A percentile compares a stretch with the other conserved stretches of the same genome.
phyloP scores from a whole-genome alignment of 2,329 filamentous ascomycete species.

The Xylariaceae sp. region DNA sequence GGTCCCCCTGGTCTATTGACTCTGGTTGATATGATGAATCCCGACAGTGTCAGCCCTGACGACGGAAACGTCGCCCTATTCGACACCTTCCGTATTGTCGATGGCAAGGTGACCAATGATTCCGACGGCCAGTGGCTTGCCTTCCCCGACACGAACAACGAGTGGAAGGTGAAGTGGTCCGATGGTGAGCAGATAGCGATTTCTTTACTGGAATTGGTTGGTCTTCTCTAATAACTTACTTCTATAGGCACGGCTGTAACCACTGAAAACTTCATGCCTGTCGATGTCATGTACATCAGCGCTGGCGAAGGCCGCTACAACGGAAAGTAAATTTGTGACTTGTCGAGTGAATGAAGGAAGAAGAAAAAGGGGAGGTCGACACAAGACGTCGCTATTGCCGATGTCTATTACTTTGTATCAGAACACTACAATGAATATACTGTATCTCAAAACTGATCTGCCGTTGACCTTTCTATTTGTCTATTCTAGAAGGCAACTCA shows the following conservation, averaged over 20 bases:
- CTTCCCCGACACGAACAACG: constrained; percentile 32
- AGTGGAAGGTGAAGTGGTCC: constrained; percentile 42
- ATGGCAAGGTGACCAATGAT: constrained; percentile 30
- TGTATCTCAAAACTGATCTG: no score
- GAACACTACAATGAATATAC: background rate
- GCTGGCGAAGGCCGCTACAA: constrained; percentile 31
- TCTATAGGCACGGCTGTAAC: constrained; percentile 31
- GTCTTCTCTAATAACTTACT: constrained; percentile 2
- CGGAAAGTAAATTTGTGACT: constrained; percentile 11
- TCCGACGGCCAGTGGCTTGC: constrained; percentile 39
- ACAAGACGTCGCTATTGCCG: background rate
- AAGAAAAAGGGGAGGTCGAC: background rate
- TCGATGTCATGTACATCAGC: constrained; percentile 39
- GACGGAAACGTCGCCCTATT: constrained; percentile 36
- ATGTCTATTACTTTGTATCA: background rate
- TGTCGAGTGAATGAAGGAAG: background rate
- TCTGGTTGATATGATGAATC: constrained; percentile 40
- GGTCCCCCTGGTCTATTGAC: constrained; percentile 38
- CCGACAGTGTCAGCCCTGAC: constrained; percentile 28
- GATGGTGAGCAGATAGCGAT: constrained; percentile 35
- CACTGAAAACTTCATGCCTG: constrained; percentile 38
- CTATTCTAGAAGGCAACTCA: no score
- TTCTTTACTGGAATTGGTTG: background rate
- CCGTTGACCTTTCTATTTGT: no score
- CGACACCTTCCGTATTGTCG: constrained; percentile 40